These are phyloP conservation scores for Xylogone sp. DNA, from an alignment of 2,329 filamentous ascomycete genomes.

Conservation along the genomic window DNA sequence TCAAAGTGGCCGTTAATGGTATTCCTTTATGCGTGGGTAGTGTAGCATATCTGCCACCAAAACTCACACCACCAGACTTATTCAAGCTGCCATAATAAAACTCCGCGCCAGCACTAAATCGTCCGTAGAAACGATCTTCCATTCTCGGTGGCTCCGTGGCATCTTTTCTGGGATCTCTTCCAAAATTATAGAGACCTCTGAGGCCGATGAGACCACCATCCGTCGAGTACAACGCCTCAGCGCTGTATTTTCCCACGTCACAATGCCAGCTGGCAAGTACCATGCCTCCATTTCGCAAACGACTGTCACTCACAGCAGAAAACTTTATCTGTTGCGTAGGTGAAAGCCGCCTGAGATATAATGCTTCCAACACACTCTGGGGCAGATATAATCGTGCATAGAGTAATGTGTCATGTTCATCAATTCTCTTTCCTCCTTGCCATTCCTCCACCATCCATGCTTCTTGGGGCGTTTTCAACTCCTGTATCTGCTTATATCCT, in stretches of 20 bases:
- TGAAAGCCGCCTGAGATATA: constrained; percentile 75
- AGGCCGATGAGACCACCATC: constrained; percentile 87
- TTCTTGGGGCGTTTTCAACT: constrained; percentile 52
- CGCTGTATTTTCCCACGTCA: constrained; percentile 80
- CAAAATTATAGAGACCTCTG: constrained; percentile 92
- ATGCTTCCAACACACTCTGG: constrained; percentile 78
- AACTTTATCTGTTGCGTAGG: constrained; percentile 77
- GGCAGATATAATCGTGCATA: constrained; percentile 82
- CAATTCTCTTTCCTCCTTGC: constrained; percentile 44
- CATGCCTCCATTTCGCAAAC: constrained; percentile 71
- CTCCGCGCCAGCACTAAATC: constrained; percentile 88
- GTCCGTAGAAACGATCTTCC: constrained; percentile 65
- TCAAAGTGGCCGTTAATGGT: constrained; percentile 89
- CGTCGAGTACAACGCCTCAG: constrained; percentile 88
- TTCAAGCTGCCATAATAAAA: constrained; percentile 94
- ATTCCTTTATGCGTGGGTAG: constrained; percentile 77
- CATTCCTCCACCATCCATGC: constrained; percentile 50
- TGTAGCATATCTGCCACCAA: constrained; percentile 86
- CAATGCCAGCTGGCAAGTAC: constrained; percentile 72
- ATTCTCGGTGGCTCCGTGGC: constrained; percentile 20
- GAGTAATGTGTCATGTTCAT: constrained; percentile 55
- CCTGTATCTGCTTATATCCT: constrained; percentile 76
- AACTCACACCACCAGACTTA: constrained; percentile 87
- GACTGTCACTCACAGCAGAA: constrained; percentile 70
- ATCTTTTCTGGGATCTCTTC: constrained; percentile 33